Evolutionary conservation across 2,329 filamentous ascomycete species (phyloP), one percentile per base, ranked within the genome.

Genomic region (Gnomoniopsis sp.): DNA sequence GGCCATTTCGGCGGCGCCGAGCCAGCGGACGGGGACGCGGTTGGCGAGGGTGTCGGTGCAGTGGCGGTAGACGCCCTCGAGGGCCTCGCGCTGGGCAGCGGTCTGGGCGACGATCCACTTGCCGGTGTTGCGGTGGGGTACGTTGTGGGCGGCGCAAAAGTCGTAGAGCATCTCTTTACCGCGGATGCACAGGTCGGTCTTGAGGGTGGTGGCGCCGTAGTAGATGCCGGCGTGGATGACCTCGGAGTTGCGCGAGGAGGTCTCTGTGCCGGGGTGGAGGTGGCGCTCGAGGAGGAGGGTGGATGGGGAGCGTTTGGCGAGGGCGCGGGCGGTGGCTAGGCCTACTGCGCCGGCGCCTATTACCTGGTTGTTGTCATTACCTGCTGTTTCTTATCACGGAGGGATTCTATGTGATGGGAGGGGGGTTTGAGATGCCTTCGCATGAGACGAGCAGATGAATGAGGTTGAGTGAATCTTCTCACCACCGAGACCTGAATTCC

Each of bases 101-200:
- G 86, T 88, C 76, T 98, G 95, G 1, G 93, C 93, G 1, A 98
- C 90, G 67, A 98, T 89, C 93, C 93, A 97, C 77, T 97, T 98
- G 60, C 92, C 92, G 23, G 86, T 89, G 70, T 88, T 88, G 55
- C 80, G 80, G 74, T 95, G 83, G 0, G 85, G 85, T 53, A 99
- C 88, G 58, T 74, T 73, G 67, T 90, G 78, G 58, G 76, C 76
- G 6, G 76, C 74, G 77, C 93, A 97, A 46, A 96, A 84, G 3
- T 79, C 80, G 74, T 99, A 99, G 60, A 98, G 79, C 71, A 91
- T 79, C 34, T 87, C 71, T 65, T 88, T 88, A 60, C 95, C 95
- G 34, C 79, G 77, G 63, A 97, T 79, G 75, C 95, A 99, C 14
- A 99, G 84, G 17, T 77, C 76, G 1, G 93, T 91, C 75, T 99